phyloP scores from a whole-genome alignment of 148 eudicot species.

The Euryodendron excelsum region DNA sequence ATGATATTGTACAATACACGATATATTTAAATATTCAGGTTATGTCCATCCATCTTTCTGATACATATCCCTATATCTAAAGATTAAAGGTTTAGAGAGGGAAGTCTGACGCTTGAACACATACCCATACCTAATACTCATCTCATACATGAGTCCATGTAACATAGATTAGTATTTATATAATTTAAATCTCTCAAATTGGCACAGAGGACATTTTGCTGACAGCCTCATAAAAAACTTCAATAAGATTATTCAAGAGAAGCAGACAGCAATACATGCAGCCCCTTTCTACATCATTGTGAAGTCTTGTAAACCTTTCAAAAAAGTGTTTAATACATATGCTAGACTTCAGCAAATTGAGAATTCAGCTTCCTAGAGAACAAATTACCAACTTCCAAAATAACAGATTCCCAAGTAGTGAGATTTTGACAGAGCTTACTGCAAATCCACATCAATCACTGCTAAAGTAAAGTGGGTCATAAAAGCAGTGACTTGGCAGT shows the following conservation, averaged over 20 bases:
- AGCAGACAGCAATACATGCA: background rate
- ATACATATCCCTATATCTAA: too few relatives aligned
- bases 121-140: too few relatives aligned
- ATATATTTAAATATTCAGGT: too few relatives aligned
- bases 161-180: background rate
- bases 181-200: background rate
- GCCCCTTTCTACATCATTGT: background rate
- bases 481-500: background rate
- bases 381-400: background rate
- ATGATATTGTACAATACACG: too few relatives aligned
- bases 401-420: background rate
- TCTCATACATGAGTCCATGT: too few relatives aligned
- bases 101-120: too few relatives aligned
- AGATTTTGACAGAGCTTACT: background rate
- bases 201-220: background rate
- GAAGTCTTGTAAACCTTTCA: background rate
- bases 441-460: background rate
- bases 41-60: too few relatives aligned
- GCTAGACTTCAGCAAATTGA: background rate
- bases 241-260: background rate
- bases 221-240: background rate
- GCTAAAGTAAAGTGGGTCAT: background rate
- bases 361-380: background rate
- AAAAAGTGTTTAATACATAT: background rate
- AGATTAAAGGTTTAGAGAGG: too few relatives aligned